Percentiles rank a stretch among this genome's conserved stretches.
These are phyloP conservation scores for Lichtheimia ornata DNA, from an alignment of 371 early-diverging fungal genomes.

Conservation along the genomic window DNA sequence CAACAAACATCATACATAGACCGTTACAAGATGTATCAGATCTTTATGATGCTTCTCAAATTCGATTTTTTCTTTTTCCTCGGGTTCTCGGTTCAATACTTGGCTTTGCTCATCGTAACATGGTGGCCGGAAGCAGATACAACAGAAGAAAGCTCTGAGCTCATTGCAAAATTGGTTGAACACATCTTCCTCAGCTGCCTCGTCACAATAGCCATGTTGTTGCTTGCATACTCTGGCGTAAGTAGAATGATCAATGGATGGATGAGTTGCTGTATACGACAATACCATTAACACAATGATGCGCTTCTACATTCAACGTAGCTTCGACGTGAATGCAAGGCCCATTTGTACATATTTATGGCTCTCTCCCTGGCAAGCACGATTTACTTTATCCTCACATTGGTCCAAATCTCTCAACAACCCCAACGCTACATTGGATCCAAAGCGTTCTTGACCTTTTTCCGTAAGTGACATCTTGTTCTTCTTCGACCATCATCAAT, in stretches of 20 bases:
- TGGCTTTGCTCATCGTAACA: slow-evolving; percentile 67
- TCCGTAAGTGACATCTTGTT: slow-evolving; percentile 32
- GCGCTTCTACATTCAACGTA: slow-evolving; percentile 6
- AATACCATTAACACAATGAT: too few relatives aligned
- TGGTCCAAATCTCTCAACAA: slow-evolving; percentile 65
- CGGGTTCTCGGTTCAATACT: slow-evolving; percentile 85
- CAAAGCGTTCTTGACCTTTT: slow-evolving; percentile 73
- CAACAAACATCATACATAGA: slow-evolving; percentile 29
- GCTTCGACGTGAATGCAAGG: slow-evolving; percentile 52
- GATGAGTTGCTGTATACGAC: neutral
- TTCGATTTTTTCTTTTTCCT: slow-evolving; percentile 87
- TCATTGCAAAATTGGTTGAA: slow-evolving; percentile 37
- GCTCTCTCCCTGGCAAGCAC: slow-evolving; percentile 53
- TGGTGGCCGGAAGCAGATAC: slow-evolving; percentile 45
- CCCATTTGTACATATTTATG: slow-evolving; percentile 59
- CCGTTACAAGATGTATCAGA: slow-evolving; percentile 84
- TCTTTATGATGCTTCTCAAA: slow-evolving; percentile 86
- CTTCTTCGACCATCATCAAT: neutral
- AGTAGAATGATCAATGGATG: slow-evolving; percentile 4
- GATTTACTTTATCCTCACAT: slow-evolving; percentile 73
- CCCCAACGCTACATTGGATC: slow-evolving; percentile 56
- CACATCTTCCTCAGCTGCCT: slow-evolving; percentile 81
- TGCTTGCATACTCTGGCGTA: slow-evolving; percentile 79
- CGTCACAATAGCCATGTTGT: slow-evolving; percentile 67
- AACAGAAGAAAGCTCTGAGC: slow-evolving; percentile 59